Conservation (phyloP, 73 alveolate genomes). For the Stentor roeselii region DNA sequence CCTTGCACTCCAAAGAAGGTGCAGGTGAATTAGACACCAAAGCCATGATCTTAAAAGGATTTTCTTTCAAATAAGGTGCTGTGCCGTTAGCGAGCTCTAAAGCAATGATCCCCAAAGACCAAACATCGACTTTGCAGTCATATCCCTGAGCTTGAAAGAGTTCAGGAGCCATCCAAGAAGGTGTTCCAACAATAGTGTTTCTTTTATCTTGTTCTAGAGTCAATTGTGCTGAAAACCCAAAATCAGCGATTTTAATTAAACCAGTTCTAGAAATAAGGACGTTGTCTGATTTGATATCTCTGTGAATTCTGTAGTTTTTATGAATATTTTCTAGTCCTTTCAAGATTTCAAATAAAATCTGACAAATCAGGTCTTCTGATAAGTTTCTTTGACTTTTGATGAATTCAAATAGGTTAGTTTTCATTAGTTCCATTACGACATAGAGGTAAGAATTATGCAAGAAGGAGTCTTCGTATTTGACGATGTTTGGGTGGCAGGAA, state of each 20-base stretch:
- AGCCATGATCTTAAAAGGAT: slow-evolving; percentile 41
- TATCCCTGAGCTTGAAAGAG: slow-evolving; percentile 54
- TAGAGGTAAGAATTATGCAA: not conserved
- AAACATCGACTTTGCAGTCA: slow-evolving; percentile 68
- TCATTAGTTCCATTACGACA: not conserved
- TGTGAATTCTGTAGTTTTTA: slow-evolving; percentile 51
- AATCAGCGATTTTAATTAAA: slow-evolving; percentile 67
- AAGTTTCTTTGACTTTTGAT: not conserved
- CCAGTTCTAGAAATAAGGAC: slow-evolving; percentile 32
- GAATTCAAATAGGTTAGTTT: not conserved
- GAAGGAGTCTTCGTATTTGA: not conserved
- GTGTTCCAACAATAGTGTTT: slow-evolving; percentile 75
- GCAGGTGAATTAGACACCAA: slow-evolving; percentile 41
- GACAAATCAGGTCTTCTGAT: slow-evolving; percentile 43
- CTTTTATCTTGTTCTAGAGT: slow-evolving; percentile 66
- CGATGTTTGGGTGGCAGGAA: not conserved
- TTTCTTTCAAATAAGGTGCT: slow-evolving; percentile 59
- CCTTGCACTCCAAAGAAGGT: slow-evolving; percentile 54
- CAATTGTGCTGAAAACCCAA: slow-evolving; percentile 77
- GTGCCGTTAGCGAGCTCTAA: slow-evolving; percentile 68
- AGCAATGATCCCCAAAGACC: slow-evolving; percentile 74
- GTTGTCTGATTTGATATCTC: slow-evolving; percentile 26
- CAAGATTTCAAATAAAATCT: slow-evolving; percentile 33
- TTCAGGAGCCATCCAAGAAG: slow-evolving; percentile 93
- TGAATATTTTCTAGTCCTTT: slow-evolving; percentile 68